phyloP scores from a whole-genome alignment of 441 rosid genomes.

The Erysimum cheiri region DNA sequence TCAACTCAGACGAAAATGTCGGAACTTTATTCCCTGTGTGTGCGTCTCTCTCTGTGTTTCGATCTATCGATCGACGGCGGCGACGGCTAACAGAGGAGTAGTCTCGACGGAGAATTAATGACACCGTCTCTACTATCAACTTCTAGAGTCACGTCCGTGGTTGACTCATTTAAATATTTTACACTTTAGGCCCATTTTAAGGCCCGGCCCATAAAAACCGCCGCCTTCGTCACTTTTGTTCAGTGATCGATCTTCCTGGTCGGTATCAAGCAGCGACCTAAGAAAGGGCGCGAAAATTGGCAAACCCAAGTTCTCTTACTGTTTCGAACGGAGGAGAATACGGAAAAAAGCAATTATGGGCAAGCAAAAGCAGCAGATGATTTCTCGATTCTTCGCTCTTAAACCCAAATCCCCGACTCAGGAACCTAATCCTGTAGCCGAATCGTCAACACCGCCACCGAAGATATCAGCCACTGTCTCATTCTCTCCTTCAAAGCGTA shows the following conservation, averaged over 20 bases:
- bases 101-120: slow-evolving; percentile 22
- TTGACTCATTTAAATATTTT: not conserved
- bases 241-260: not conserved
- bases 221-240: slow-evolving; percentile 1
- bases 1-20: not conserved
- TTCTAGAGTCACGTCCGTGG: slow-evolving; percentile 15
- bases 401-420: slow-evolving; percentile 57
- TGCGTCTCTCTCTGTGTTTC: not conserved
- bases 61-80: slow-evolving; percentile 14
- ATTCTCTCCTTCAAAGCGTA: slow-evolving; percentile 83
- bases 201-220: not conserved
- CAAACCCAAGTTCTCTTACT: too few species aligned
- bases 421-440: slow-evolving; percentile 37
- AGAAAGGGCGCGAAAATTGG: slow-evolving; percentile 43
- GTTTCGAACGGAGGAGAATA: too few species aligned
- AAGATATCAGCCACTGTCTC: slow-evolving; percentile 74
- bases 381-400: slow-evolving; percentile 92
- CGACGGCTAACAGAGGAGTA: slow-evolving; percentile 17
- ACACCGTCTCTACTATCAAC: slow-evolving; percentile 13
- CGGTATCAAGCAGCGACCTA: not conserved
- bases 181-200: not conserved
- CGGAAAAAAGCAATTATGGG: slow-evolving; percentile 53
- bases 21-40: not conserved
- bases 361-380: slow-evolving; percentile 79
- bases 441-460: slow-evolving; percentile 47